Conservation (phyloP, 2,329 filamentous ascomycete genomes). For the Dactylellina parvicollis region DNA sequence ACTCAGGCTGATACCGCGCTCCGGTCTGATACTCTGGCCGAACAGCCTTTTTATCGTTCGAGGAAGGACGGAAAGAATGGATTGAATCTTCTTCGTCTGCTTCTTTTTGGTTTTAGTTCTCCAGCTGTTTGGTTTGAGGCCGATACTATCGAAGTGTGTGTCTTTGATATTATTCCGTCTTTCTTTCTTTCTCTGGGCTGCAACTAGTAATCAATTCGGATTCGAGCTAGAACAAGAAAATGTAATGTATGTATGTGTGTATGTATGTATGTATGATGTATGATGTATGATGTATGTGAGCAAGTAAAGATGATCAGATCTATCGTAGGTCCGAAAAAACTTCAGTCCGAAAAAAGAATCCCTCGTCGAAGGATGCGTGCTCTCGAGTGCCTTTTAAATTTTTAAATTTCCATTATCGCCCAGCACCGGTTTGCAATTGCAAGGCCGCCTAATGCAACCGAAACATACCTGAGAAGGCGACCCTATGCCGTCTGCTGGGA, state of each 20-base stretch:
- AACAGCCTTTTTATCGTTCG: neutral
- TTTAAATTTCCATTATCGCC: too few relatives aligned
- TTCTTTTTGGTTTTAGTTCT: neutral
- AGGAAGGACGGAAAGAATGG: neutral
- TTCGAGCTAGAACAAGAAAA: too few relatives aligned
- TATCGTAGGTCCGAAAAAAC: neutral
- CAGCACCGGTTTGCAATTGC: too few relatives aligned
- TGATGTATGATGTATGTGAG: too few relatives aligned
- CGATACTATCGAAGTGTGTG: too few relatives aligned
- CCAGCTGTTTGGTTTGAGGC: too few relatives aligned
- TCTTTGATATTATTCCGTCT: too few relatives aligned
- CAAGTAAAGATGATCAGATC: too few relatives aligned
- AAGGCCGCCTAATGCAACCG: conserved; percentile 45
- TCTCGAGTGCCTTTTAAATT: neutral
- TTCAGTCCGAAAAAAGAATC: neutral
- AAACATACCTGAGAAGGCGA: conserved; percentile 53
- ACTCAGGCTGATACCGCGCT: conserved; percentile 47
- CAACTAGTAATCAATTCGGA: too few relatives aligned
- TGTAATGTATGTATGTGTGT: too few relatives aligned
- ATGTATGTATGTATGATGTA: too few relatives aligned
- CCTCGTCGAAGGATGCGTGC: neutral
- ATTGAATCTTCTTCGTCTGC: neutral
- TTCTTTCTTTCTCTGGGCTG: too few relatives aligned
- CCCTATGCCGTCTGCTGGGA: conserved; percentile 27
- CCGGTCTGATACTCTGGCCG: conserved; percentile 23